Evolutionary conservation across 805 yeast species (phyloP), one percentile per base, ranked within the genome.

Genomic region (Ogataea siamensis): DNA sequence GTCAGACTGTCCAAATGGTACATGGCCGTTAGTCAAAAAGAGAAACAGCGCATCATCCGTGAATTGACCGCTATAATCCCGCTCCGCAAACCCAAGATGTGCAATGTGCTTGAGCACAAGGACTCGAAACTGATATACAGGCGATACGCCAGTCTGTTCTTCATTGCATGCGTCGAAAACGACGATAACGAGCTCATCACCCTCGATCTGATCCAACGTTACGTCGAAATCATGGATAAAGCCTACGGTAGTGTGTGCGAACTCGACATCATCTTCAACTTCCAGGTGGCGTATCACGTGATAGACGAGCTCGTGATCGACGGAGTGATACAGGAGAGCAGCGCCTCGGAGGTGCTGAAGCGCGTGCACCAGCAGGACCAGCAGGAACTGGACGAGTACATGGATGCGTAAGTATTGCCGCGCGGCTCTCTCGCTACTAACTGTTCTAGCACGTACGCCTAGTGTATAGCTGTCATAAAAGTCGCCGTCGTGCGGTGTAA

Each of bases 201-300:
- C 1, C 68, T 93, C 40, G 99, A 93, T 55, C 68, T 84, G 12
- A 81, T 93, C 35, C 99, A 93, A 60, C 71, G 97, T 44, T 93
- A 81, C 59, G 99, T 93, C 27, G 99, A 93, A 61, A 88, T 87
- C 48, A 87, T 93, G 96, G 99, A 93, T 67, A 83, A 84, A 51
- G 79, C 88, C 43, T 93, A 87, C 58, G 97, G 96, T 9, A 91
- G 87, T 55, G 99, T 93, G 12, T 88, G 97, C 64, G 99, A 93
- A 60, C 70, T 93, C 53, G 99, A 93, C 64, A 93, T 93, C 46
- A 93, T 93, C 34, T 93, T 93, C 74, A 93, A 94, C 55, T 93
- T 93, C 65, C 86, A 85, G 51, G 84, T 86, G 57, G 97, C 98
- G 0, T 93, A 93, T 60, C 85, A 87, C 62, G 83, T 93, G 9